Conservation (phyloP, 2,329 filamentous ascomycete genomes). For the Ophiostoma perfectum region DNA sequence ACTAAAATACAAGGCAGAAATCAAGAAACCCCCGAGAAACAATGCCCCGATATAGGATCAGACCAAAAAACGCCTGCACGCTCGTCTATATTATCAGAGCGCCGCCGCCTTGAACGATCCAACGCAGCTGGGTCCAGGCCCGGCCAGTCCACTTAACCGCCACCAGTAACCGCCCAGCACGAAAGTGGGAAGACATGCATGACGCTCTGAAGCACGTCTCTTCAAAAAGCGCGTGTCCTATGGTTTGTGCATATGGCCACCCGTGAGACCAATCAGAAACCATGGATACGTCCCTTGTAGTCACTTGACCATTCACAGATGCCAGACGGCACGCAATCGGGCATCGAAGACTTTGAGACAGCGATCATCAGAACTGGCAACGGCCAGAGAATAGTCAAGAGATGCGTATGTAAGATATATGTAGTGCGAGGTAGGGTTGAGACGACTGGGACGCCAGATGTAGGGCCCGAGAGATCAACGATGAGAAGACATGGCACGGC, state of each 20-base stretch:
- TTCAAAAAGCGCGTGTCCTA: no score
- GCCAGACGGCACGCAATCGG: not conserved
- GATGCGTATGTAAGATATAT: not conserved
- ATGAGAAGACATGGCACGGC: no score
- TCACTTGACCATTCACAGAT: conserved; percentile 8
- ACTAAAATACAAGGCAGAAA: not conserved
- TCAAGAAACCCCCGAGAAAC: not conserved
- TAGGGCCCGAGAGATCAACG: no score
- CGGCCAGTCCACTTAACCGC: not conserved
- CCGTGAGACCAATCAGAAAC: not conserved
- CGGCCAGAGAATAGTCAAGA: not conserved
- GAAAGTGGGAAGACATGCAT: no score
- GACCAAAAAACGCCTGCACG: no score
- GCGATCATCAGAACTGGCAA: not conserved
- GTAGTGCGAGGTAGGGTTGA: not conserved
- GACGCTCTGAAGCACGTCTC: no score
- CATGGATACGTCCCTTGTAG: not conserved
- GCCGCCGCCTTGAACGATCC: no score
- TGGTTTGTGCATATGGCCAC: no score
- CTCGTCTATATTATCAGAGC: not conserved
- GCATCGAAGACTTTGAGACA: not conserved
- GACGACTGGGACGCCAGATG: not conserved
- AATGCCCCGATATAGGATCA: not conserved
- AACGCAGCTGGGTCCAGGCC: no score
- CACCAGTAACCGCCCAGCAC: not conserved